A percentile compares a stretch with the other conserved stretches of the same genome.
Evolutionary conservation across 768 basidiomycete species (phyloP).

Genomic region (Xerocomus potaroensis): DNA sequence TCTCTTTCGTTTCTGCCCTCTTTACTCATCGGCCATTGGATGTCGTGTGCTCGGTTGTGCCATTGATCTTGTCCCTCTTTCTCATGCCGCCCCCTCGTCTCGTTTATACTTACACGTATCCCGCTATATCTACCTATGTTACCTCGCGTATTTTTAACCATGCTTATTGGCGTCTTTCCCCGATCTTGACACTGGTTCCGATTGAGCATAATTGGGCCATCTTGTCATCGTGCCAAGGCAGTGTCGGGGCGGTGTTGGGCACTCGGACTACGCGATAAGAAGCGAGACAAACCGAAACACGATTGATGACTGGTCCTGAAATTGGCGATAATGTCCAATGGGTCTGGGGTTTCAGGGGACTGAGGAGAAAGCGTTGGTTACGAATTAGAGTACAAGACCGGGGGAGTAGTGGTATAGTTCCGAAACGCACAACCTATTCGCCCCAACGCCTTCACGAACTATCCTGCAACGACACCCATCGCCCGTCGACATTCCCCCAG

Average conservation of each 20-base stretch:
- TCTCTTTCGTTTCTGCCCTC: neutral
- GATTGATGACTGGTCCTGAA: too few relatives aligned
- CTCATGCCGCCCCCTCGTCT: constrained; percentile 7
- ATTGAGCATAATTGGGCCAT: too few relatives aligned
- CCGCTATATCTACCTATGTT: constrained; percentile 26
- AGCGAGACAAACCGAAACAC: neutral
- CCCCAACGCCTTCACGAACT: neutral
- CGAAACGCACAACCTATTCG: neutral
- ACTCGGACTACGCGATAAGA: too few relatives aligned
- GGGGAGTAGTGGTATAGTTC: neutral
- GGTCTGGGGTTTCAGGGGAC: too few relatives aligned
- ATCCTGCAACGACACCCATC: constrained; percentile 24
- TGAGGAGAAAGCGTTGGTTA: too few relatives aligned
- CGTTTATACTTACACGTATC: constrained; percentile 13
- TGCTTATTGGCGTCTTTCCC: constrained; percentile 1
- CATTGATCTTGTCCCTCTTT: constrained; percentile 22
- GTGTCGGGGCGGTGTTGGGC: too few relatives aligned
- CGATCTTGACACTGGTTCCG: too few relatives aligned
- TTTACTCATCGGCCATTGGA: neutral
- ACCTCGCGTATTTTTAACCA: constrained; percentile 13
- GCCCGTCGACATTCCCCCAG: constrained; percentile 43
- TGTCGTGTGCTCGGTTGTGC: constrained; percentile 5
- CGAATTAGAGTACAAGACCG: too few relatives aligned
- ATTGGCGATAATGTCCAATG: too few relatives aligned
- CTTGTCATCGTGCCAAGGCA: too few relatives aligned